Evolutionary conservation across 306 rosid genomes (phyloP).

Genomic region (Rosa chinensis): DNA sequence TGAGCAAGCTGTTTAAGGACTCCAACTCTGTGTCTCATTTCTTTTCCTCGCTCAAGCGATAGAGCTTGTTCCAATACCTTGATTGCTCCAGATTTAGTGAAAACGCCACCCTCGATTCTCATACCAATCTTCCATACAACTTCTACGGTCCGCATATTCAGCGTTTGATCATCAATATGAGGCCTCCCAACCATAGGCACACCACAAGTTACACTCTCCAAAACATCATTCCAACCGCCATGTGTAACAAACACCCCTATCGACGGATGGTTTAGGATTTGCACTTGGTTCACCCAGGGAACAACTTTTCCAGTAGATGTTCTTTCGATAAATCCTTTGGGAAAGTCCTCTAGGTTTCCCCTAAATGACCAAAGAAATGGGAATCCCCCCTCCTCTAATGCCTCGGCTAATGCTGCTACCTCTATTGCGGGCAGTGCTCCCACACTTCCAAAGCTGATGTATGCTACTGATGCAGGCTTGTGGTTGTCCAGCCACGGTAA

Average conservation of each 20-base stretch:
- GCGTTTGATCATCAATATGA: background rate
- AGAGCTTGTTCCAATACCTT: background rate
- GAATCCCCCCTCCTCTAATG: background rate
- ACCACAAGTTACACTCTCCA: background rate
- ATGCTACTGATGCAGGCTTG: background rate
- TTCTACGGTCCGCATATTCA: background rate
- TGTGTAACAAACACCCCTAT: background rate
- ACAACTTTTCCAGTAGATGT: background rate
- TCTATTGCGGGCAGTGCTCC: background rate
- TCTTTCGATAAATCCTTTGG: constrained; percentile 6
- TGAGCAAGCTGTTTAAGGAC: constrained; percentile 1
- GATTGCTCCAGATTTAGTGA: constrained; percentile 1
- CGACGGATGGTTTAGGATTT: background rate
- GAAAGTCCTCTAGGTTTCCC: background rate
- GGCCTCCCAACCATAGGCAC: constrained; percentile 10
- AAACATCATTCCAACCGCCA: background rate
- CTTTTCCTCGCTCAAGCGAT: background rate
- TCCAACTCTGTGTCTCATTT: background rate
- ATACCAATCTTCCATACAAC: background rate
- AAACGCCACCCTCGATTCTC: background rate
- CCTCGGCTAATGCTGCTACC: background rate
- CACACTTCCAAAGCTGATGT: constrained; percentile 7
- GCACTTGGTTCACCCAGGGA: constrained; percentile 7
- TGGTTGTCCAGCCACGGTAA: background rate
- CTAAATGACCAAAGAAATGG: background rate